phyloP scores from a whole-genome alignment of 441 rosid genomes.

The Lagerstroemia fauriei region DNA sequence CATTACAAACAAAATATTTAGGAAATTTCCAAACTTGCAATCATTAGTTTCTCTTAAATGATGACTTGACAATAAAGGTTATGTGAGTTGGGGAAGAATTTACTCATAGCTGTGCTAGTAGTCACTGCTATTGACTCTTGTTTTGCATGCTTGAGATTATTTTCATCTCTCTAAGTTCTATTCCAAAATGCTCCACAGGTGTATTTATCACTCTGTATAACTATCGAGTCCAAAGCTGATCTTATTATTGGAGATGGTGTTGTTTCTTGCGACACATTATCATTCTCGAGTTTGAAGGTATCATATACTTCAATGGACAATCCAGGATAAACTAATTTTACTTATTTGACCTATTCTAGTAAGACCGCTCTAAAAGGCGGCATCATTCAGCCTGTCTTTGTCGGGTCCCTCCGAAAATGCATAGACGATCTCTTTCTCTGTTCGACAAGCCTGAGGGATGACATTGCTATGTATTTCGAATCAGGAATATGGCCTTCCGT shows the following conservation, averaged over 20 bases:
- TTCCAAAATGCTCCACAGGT: conserved; percentile 48
- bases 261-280: conserved; percentile 53
- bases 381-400: conserved; percentile 67
- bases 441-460: conserved; percentile 43
- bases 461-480: conserved; percentile 51
- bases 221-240: conserved; percentile 65
- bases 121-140: neutral
- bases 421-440: conserved; percentile 61
- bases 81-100: no score
- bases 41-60: no score
- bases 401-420: conserved; percentile 66
- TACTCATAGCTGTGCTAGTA: no score
- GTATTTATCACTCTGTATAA: conserved; percentile 76
- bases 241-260: conserved; percentile 49
- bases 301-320: neutral
- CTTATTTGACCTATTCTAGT: neutral
- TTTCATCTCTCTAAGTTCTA: neutral
- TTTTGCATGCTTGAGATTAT: neutral
- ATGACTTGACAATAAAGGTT: no score
- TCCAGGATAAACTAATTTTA: neutral
- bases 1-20: no score
- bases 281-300: conserved; percentile 86
- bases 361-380: conserved; percentile 51
- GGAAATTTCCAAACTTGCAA: neutral
- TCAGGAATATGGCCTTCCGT: conserved; percentile 60